Evolutionary conservation across 1,284 basidiomycete genomes (phyloP), one percentile per base, ranked within the genome.

Genomic region (Chiua sp.): DNA sequence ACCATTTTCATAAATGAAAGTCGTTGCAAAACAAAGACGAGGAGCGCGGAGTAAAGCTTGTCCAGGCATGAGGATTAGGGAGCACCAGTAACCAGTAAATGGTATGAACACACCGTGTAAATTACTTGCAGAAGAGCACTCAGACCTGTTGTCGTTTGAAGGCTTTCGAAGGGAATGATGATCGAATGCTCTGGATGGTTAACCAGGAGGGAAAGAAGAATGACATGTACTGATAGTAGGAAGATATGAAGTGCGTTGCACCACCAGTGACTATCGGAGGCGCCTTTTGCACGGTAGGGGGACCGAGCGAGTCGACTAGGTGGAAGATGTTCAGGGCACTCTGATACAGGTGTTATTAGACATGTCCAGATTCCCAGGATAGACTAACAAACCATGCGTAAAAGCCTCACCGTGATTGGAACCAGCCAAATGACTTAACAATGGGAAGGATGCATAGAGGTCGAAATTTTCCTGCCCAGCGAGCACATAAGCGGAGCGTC

Each of bases 31-130:
- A 51, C 12, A n/a, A 58, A 62, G 2, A 65, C 55, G 3, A 64
- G 28, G 4, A n/a, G 16, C 46, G 63, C 55, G 53, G 63, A 56
- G n/a, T 65, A 64, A 1, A 65, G 6, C 63, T 64, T 23, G 47
- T 20, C 12, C 33, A 2, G 49, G 20, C 18, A 18, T 39, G 18
- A 39, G 18, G 16, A 4, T 35, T 13, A 35, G 33, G 33, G 33
- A 4, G 13, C 33, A 13, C 12, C 33, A 26, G n/a, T 26, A 26
- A 13, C 33, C 33, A 15, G 33, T 4, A 28, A 23, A 8, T 13
- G 30, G n/a, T 39, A 18, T 35, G 10, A 42, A 39, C 59, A 22
- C 13, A 57, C 59, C 16, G 30, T 26, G 39, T 60, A 60, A 11
- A 60, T 58, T 53, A 55, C 51, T 37, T 60, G 59, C 20, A 60